Evolutionary conservation across 140 eudicot species (phyloP), one percentile per base, ranked within the genome.

Genomic region (Anethum foeniculum): DNA sequence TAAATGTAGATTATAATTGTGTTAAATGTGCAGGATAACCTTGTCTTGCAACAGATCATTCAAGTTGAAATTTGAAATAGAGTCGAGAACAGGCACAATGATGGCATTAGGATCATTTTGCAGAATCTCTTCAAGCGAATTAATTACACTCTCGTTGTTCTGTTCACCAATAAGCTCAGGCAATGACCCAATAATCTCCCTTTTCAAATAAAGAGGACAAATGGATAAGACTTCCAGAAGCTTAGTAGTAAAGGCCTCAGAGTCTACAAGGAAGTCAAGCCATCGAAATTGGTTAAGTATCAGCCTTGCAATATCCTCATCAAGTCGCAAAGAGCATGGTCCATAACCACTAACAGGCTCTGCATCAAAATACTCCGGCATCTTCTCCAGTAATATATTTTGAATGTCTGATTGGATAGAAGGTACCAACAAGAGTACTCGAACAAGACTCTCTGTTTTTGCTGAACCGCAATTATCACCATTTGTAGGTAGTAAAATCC

Each of bases 121-220:
- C 83, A 93, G 89, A 86, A 93, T 87, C 84, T 84, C 85, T 83
- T 91, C 92, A 75, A 93, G 97, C 25, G 94, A 84, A 81, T 84
- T 89, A 69, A 93, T 90, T 65, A 91, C 86, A 58, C 77, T 84
- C 78, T 87, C 77, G 80, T 90, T 89, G 78, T 84, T 86, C 47
- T 85, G 86, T 79, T 93, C 92, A n/a, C 93, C 97, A 81, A 90
- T 84, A 62, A 93, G 86, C 86, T 93, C 97, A 2, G 97, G 97
- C 81, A 93, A 79, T 21, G 97, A 90, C 77, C 92, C 97, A 74
- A 93, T 93, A 14, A 93, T 90, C 91, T 93, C 97, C 81, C 79
- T 89, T 87, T 93, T 93, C 85, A 93, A 81, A 80, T 87, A 87
- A 83, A 88, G 87, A 34, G 97, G 97, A 41, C 90, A 93, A 87